Base-by-base conservation (phyloP, 495 filamentous ascomycete species). In the Penicillium roqueforti region DNA sequence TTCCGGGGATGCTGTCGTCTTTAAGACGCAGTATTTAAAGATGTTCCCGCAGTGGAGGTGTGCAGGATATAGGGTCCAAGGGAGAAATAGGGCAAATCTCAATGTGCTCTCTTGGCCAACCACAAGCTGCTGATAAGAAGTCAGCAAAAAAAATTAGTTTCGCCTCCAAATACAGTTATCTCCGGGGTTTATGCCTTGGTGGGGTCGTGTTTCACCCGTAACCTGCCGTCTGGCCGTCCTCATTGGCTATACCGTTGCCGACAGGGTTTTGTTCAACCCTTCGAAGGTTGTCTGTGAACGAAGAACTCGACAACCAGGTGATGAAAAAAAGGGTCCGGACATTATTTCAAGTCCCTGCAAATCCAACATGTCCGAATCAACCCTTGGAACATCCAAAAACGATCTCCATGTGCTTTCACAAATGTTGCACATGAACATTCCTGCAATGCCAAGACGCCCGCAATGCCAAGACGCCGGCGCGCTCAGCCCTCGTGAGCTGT, bases 71-170 rank as follows among this genome's bases (percentile, higher is more conserved):
- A 4, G 3, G 5, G 29, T 26, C 14, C 31, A 57, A 47, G 18
- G 26, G 26, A 41, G 29, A 45, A 58, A 43, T 36, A n/a, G 40
- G 54, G 54, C 53, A 16, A 42, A n/a, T 45, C 49, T 45, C 45
- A 37, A n/a, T 44, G 42, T 44, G 41, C 39, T 20, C 26, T n/a
- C 51, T 63, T 54, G 53, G 48, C 64, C 64, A 64, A 63, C 55
- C 54, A 66, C 16, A 49, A 4, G 20, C 31, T 13, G 22, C 47
- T 53, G 59, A 65, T 68, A 65, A 63, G 54, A 42, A 44, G 19
- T 46, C 43, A 23, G n/a, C 48, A 28, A 43, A 59, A 62, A 57
- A 53, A 59, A 57, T n/a, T n/a, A n/a, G 57, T 58, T 45, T 56
- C 48, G 36, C 44, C 52, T 54, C 44, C 43, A 26, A 37, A 53